These are phyloP conservation scores for Fibroporia radiculosa DNA, from an alignment of 768 basidiomycete genomes.

Conservation along the genomic window DNA sequence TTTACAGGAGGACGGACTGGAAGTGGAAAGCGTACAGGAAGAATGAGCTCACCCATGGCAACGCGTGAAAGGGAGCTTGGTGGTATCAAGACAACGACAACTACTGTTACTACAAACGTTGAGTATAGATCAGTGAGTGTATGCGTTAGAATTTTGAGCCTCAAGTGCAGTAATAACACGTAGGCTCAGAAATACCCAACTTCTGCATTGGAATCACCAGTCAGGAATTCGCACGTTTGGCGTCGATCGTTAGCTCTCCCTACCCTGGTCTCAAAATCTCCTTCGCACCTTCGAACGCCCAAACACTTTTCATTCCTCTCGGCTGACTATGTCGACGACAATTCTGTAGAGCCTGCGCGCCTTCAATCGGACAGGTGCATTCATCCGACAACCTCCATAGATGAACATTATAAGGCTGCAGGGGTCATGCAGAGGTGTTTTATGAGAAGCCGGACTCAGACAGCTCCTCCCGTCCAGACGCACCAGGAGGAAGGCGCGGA, in stretches of 20 bases:
- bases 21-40: constrained; percentile 12
- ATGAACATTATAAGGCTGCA: neutral
- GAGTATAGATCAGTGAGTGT: constrained; percentile 20
- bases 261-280: neutral
- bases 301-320: constrained; percentile 9
- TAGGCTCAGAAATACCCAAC: constrained; percentile 20
- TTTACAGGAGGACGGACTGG: constrained; percentile 5
- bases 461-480: constrained; percentile 4
- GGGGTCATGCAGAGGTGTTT: no score
- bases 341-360: no score
- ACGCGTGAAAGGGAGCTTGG: constrained; percentile 13
- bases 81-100: constrained; percentile 15
- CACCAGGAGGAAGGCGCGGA: neutral
- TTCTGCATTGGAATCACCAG: constrained; percentile 4
- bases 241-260: constrained; percentile 4
- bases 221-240: neutral
- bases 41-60: no score
- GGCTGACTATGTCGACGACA: neutral
- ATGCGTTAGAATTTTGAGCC: neutral
- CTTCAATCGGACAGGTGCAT: no score
- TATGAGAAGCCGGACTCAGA: constrained; percentile 8
- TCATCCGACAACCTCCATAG: no score
- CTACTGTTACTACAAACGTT: constrained; percentile 15
- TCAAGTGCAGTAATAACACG: neutral
- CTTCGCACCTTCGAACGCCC: neutral